These are phyloP conservation scores for Colletotrichum orbiculare DNA, from an alignment of 2,329 filamentous ascomycete genomes.

Conservation along the genomic window DNA sequence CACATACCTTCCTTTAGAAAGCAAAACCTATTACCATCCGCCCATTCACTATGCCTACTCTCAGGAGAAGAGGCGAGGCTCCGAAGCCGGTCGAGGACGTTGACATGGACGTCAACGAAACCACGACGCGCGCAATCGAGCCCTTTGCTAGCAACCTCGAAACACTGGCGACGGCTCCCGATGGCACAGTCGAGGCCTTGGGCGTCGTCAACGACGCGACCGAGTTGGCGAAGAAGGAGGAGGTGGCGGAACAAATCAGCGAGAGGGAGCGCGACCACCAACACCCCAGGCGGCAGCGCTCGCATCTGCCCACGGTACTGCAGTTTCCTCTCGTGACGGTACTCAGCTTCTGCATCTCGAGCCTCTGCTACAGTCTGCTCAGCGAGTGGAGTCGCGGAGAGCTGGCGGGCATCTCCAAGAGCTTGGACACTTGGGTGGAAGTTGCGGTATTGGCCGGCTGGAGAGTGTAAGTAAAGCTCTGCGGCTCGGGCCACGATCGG, in stretches of 20 bases:
- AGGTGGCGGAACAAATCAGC: slow-evolving; percentile 24
- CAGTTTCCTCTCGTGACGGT: slow-evolving; percentile 65
- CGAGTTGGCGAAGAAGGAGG: slow-evolving; percentile 19
- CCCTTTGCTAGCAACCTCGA: slow-evolving; percentile 36
- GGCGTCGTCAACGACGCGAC: slow-evolving; percentile 37
- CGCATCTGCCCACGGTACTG: slow-evolving; percentile 55
- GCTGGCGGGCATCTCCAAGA: slow-evolving; percentile 74
- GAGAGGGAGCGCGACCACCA: slow-evolving; percentile 30
- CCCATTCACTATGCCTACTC: slow-evolving; percentile 31
- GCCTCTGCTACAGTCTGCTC: slow-evolving; percentile 71
- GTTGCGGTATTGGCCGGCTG: slow-evolving; percentile 64
- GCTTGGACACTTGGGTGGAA: slow-evolving; percentile 70
- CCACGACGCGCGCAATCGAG: slow-evolving; percentile 33
- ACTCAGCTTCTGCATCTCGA: slow-evolving; percentile 71
- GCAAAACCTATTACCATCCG: slow-evolving; percentile 2
- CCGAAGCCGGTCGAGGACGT: slow-evolving; percentile 19
- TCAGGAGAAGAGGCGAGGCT: slow-evolving; percentile 33
- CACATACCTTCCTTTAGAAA: slow-evolving; percentile 11
- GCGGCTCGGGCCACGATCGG: not conserved
- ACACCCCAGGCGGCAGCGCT: slow-evolving; percentile 32
- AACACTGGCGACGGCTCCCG: slow-evolving; percentile 29
- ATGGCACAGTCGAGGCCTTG: slow-evolving; percentile 33
- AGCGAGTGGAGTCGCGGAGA: slow-evolving; percentile 71
- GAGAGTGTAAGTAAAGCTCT: slow-evolving; percentile 61
- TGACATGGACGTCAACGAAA: slow-evolving; percentile 33